phyloP scores from a whole-genome alignment of 108 stramenopile genomes.

The Asterionellopsis glacialis region DNA sequence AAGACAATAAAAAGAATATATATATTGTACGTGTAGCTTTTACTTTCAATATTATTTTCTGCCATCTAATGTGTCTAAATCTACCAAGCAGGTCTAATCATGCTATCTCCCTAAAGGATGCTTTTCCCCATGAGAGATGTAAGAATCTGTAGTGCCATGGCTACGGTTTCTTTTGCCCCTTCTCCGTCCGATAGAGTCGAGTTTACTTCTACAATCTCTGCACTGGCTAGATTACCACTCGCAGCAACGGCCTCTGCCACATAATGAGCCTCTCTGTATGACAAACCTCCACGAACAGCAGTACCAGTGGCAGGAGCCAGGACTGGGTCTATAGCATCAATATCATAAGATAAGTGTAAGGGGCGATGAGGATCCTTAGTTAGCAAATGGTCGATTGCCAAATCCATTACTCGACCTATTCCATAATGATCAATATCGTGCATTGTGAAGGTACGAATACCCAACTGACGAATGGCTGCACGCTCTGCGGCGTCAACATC shows the following conservation, averaged over 20 bases:
- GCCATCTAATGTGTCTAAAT: too few relatives aligned
- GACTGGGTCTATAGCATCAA: conserved; percentile 96
- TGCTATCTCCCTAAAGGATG: conserved; percentile 24
- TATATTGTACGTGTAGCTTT: too few relatives aligned
- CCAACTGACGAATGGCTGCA: conserved; percentile 60
- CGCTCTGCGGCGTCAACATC: conserved; percentile 94
- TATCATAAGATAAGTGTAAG: conserved; percentile 91
- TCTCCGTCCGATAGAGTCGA: conserved; percentile 72
- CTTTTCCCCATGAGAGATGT: conserved; percentile 81
- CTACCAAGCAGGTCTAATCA: too few relatives aligned
- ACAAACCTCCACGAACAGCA: conserved; percentile 94
- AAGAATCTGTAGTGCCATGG: conserved; percentile 74
- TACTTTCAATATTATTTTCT: too few relatives aligned
- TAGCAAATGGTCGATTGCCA: conserved; percentile 84
- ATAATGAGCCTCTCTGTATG: conserved; percentile 97
- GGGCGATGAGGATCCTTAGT: conserved; percentile 65
- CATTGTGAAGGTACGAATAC: conserved; percentile 90
- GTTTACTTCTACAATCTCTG: conserved; percentile 98
- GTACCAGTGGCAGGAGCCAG: conserved; percentile 98
- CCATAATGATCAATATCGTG: conserved; percentile 96
- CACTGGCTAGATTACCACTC: conserved; percentile 88
- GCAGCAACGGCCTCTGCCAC: conserved; percentile 88
- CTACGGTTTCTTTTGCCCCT: conserved; percentile 82
- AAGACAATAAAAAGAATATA: too few relatives aligned
- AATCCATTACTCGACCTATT: conserved; percentile 95